Base-by-base conservation (phyloP, 371 early-diverging fungal genomes). In the Mucor circinelloides region DNA sequence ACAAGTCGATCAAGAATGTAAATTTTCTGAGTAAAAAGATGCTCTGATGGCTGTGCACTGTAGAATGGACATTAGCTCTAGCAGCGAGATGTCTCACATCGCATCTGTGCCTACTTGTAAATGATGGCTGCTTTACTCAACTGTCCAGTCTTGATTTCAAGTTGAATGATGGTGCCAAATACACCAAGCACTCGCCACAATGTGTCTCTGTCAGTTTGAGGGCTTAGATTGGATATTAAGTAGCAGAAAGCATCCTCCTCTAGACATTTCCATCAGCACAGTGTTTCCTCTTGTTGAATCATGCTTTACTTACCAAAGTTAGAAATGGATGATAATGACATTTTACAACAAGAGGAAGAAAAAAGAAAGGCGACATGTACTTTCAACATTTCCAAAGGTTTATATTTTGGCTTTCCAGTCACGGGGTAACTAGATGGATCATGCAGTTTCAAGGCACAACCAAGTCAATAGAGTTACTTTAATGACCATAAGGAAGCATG, bases 31-130 rank as follows among this genome's bases (percentile, higher is more conserved):
- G 67, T 55, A n/a, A 36, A 55, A 7, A 67, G 23, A 10, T 55
- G 57, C 5, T 67, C 61, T 0, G 60, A 44, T 1, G 67, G 67
- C 44, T 67, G 52, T 38, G 54, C 59, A 21, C 60, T 66, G 27
- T 36, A 50, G 8, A 32, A 42, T 2, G 31, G 2, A 17, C 13
- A 9, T 55, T 7, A 55, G 55, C 55, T 28, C 19, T 27, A 17
- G 27, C 10, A 12, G 21, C 7, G 6, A 6, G 2, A 21, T 60
- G 8, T 0, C 10, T 19, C 32, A 15, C 12, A 2, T 44, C 0
- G 12, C 19, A 1, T 12, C 0, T 31, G 19, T 58, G 13, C 48
- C 15, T 60, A 60, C 62, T 17, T 48, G 34, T 50, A 62, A 8
- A 62, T 50, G 21, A 62, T 50, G 13, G 48, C 46, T 12, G 62